A percentile compares a stretch with the other conserved stretches of the same genome.
Conservation (phyloP, 2,329 filamentous ascomycete species). For the Exophiala spinifera region DNA sequence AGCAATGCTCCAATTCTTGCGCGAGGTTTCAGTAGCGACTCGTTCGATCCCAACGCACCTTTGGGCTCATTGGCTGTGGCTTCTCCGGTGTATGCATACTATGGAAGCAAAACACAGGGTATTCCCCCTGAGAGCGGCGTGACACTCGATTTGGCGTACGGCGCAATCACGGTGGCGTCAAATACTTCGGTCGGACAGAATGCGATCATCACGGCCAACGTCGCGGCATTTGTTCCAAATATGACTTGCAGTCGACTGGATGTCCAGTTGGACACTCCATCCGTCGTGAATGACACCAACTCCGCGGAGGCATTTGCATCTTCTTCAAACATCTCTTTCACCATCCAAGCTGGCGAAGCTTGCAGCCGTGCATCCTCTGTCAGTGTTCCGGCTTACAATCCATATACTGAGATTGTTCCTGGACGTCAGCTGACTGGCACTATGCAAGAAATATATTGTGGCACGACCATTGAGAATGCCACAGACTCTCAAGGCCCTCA, state of each 20-base stretch:
- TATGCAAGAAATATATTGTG: constrained; percentile 24
- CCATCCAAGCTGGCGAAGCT: constrained; percentile 19
- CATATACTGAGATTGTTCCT: constrained; percentile 26
- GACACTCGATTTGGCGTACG: constrained; percentile 23
- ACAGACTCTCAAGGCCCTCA: constrained; percentile 14
- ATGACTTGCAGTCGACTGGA: constrained; percentile 22
- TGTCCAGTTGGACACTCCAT: constrained; percentile 18
- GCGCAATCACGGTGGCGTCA: constrained; percentile 15
- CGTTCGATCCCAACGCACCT: constrained; percentile 8
- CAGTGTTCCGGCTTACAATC: constrained; percentile 23
- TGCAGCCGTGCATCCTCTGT: constrained; percentile 20
- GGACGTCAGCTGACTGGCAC: constrained; percentile 19
- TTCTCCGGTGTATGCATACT: constrained; percentile 26
- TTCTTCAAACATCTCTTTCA: constrained; percentile 25
- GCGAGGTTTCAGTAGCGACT: constrained; percentile 14
- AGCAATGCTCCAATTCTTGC: constrained; percentile 11
- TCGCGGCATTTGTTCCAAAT: constrained; percentile 26
- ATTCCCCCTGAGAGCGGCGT: constrained; percentile 25
- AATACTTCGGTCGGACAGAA: constrained; percentile 9
- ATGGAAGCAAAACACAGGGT: constrained; percentile 22
- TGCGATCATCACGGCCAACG: constrained; percentile 18
- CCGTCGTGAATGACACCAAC: constrained; percentile 22
- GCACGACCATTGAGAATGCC: constrained; percentile 7
- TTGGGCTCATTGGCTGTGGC: constrained; percentile 18
- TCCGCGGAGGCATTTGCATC: constrained; percentile 17